These are phyloP conservation scores for Pythium diclinum DNA, from an alignment of 352 stramenopile species.

Conservation along the genomic window DNA sequence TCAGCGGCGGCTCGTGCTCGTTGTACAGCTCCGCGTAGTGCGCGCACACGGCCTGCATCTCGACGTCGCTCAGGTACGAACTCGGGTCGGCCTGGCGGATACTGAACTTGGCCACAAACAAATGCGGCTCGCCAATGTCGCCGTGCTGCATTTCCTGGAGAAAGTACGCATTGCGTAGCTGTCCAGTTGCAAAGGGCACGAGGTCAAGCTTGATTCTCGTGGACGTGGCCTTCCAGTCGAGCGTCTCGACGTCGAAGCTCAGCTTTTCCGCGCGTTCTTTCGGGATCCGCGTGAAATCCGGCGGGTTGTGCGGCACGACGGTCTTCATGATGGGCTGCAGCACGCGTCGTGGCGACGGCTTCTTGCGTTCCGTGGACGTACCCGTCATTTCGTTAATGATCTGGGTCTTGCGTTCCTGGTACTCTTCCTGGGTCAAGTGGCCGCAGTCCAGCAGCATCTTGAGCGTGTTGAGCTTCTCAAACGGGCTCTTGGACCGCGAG, in stretches of 20 bases:
- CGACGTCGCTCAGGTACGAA: slow-evolving; percentile 81
- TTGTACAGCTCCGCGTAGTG: slow-evolving; percentile 88
- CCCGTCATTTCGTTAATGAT: slow-evolving; percentile 89
- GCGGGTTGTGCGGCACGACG: slow-evolving; percentile 69
- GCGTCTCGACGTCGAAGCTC: slow-evolving; percentile 78
- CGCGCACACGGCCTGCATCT: slow-evolving; percentile 87
- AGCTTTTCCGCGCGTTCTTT: slow-evolving; percentile 76
- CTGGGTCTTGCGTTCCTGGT: slow-evolving; percentile 80
- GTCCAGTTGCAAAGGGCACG: slow-evolving; percentile 76
- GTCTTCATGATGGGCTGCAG: slow-evolving; percentile 80
- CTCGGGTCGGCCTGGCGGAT: slow-evolving; percentile 60
- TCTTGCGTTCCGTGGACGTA: slow-evolving; percentile 64
- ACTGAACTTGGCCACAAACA: slow-evolving; percentile 77
- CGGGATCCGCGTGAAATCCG: slow-evolving; percentile 57
- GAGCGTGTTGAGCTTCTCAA: slow-evolving; percentile 85
- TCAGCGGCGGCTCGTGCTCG: slow-evolving; percentile 74
- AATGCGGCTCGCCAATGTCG: slow-evolving; percentile 23
- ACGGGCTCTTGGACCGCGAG: slow-evolving; percentile 40
- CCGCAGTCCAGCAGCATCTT: slow-evolving; percentile 78
- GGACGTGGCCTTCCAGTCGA: slow-evolving; percentile 69
- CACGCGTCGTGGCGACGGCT: slow-evolving; percentile 35
- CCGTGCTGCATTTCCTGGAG: slow-evolving; percentile 48
- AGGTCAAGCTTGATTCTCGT: slow-evolving; percentile 70
- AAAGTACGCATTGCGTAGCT: slow-evolving; percentile 80
- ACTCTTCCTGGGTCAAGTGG: slow-evolving; percentile 74